A percentile compares a stretch with the other conserved stretches of the same genome.
These are phyloP conservation scores for Calonectria leucothoes DNA, from an alignment of 2,329 filamentous ascomycete species.

Conservation along the genomic window DNA sequence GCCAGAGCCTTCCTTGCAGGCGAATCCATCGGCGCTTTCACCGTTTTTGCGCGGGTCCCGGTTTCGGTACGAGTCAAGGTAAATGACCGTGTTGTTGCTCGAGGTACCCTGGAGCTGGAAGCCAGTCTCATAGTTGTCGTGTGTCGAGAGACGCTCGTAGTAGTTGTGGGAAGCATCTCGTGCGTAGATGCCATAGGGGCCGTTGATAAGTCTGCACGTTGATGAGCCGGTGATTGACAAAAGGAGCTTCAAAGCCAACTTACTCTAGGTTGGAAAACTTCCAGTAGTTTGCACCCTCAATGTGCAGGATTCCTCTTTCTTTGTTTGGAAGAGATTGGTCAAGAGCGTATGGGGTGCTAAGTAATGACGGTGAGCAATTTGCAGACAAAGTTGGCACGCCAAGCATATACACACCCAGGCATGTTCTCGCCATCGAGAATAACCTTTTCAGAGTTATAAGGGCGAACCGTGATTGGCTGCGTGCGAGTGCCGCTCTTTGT, in stretches of 20 bases:
- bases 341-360: conserved; percentile 55
- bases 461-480: conserved; percentile 54
- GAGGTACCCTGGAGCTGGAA: conserved; percentile 50
- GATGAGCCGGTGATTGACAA: accelerated
- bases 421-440: conserved; percentile 57
- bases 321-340: conserved; percentile 51
- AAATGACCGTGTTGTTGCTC: conserved; percentile 53
- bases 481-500: conserved; percentile 54
- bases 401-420: conserved; percentile 26
- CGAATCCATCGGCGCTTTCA: conserved; percentile 61
- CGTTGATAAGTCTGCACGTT: conserved; percentile 45
- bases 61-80: conserved; percentile 57
- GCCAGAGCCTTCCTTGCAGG: conserved; percentile 57
- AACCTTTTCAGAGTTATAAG: conserved; percentile 57
- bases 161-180: conserved; percentile 51
- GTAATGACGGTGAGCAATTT: conserved; percentile 30
- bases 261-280: conserved; percentile 53
- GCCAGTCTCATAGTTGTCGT: conserved; percentile 53
- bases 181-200: conserved; percentile 51
- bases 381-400: background rate
- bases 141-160: conserved; percentile 50
- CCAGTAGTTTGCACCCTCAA: conserved; percentile 58
- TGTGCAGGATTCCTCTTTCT: conserved; percentile 60
- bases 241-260: background rate
- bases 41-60: conserved; percentile 61